These are phyloP conservation scores for Candida maesae DNA, from an alignment of 805 yeast genomes.

Conservation along the genomic window DNA sequence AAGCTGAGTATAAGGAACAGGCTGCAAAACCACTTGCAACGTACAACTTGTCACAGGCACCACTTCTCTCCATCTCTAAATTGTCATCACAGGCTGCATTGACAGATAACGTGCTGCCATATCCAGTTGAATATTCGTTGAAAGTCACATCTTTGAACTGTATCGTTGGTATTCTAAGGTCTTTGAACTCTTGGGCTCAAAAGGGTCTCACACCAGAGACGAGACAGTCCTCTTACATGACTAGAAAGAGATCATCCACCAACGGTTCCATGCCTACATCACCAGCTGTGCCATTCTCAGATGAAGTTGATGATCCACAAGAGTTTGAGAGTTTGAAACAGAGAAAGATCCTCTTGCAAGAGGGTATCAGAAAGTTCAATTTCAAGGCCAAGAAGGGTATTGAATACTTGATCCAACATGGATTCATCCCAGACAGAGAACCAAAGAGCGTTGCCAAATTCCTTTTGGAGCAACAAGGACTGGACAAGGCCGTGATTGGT, in stretches of 20 bases:
- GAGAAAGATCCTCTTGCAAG: constrained; percentile 75
- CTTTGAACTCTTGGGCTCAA: constrained; percentile 85
- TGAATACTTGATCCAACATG: constrained; percentile 52
- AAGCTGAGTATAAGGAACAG: constrained; percentile 49
- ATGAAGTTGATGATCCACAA: constrained; percentile 63
- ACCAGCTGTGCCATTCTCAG: constrained; percentile 13
- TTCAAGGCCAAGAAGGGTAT: constrained; percentile 83
- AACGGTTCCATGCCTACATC: constrained; percentile 20
- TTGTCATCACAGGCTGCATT: constrained; percentile 48
- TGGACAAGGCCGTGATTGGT: constrained; percentile 83
- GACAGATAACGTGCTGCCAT: constrained; percentile 45
- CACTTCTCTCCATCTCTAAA: constrained; percentile 69
- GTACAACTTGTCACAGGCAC: constrained; percentile 68
- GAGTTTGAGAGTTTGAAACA: constrained; percentile 85
- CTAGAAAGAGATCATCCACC: constrained; percentile 28
- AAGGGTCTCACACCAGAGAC: constrained; percentile 42
- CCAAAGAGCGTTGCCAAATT: constrained; percentile 75
- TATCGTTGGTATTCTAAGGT: constrained; percentile 75
- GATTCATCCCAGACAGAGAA: constrained; percentile 56
- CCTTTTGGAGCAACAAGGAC: constrained; percentile 65
- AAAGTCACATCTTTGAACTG: constrained; percentile 79
- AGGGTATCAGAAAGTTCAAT: constrained; percentile 76
- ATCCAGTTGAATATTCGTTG: constrained; percentile 79
- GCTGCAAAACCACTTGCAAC: constrained; percentile 59
- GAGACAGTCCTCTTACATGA: constrained; percentile 17